phyloP scores from a whole-genome alignment of 805 yeast genomes.

The Saccharomycodes ludwigii region DNA sequence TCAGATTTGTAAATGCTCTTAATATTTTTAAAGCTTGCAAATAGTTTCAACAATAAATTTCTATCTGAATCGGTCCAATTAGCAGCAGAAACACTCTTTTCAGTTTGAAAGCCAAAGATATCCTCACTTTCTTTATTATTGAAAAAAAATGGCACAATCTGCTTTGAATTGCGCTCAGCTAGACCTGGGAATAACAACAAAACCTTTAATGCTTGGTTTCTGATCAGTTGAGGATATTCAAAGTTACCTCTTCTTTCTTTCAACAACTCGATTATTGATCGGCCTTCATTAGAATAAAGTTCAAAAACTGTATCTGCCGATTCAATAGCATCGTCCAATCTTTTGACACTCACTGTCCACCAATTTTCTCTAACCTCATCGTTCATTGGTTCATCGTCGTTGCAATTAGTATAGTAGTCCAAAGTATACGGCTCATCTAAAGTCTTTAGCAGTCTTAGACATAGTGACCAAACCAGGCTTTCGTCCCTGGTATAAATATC shows the following conservation, averaged over 20 bases:
- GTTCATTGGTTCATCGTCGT: conserved; percentile 6
- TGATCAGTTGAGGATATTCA: conserved; percentile 31
- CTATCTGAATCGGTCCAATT: conserved; percentile 41
- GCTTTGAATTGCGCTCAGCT: conserved; percentile 52
- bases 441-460: conserved; percentile 24
- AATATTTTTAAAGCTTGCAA: conserved; percentile 54
- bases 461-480: conserved; percentile 42
- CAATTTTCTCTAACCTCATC: conserved; percentile 6
- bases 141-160: conserved; percentile 47
- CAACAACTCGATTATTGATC: conserved; percentile 28
- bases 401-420: conserved; percentile 10
- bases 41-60: conserved; percentile 44
- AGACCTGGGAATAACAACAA: conserved; percentile 46
- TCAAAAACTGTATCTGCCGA: conserved; percentile 17
- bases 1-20: conserved; percentile 39
- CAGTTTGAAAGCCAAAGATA: conserved; percentile 4
- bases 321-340: conserved; percentile 32
- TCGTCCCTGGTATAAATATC: conserved; percentile 30
- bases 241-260: conserved; percentile 26
- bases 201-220: conserved; percentile 46
- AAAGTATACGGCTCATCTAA: conserved; percentile 12
- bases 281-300: conserved; percentile 21
- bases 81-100: conserved; percentile 9
- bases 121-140: conserved; percentile 17
- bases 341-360: conserved; percentile 35